A percentile compares a stretch with the other conserved stretches of the same genome.
These are phyloP conservation scores for Hericium erinaceus DNA, from an alignment of 768 basidiomycete genomes.

Conservation along the genomic window DNA sequence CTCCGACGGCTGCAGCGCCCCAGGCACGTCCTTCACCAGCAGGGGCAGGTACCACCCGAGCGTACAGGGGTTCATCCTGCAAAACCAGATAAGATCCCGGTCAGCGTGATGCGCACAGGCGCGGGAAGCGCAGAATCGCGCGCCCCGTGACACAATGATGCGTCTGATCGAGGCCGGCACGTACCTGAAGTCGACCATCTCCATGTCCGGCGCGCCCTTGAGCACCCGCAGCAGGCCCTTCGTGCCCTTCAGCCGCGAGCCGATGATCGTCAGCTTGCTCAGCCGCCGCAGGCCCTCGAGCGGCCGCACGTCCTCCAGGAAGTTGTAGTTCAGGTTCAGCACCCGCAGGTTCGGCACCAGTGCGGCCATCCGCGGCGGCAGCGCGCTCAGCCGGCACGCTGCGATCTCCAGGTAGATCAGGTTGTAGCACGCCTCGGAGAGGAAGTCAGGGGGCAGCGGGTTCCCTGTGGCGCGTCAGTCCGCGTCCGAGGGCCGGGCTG, in stretches of 20 bases:
- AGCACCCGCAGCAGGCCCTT: slow-evolving; percentile 66
- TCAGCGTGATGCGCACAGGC: not conserved
- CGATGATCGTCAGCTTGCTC: slow-evolving; percentile 81
- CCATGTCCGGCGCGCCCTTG: slow-evolving; percentile 65
- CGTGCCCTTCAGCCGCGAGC: slow-evolving; percentile 66
- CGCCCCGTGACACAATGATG: not conserved
- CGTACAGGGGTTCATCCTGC: slow-evolving; percentile 92
- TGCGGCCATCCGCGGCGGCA: slow-evolving; percentile 59
- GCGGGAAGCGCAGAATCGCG: not conserved
- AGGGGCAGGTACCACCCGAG: slow-evolving; percentile 93
- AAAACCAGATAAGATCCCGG: not conserved
- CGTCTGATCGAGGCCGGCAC: slow-evolving; percentile 16
- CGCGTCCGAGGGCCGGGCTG: not conserved
- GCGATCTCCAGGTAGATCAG: slow-evolving; percentile 89
- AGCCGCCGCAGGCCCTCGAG: slow-evolving; percentile 68
- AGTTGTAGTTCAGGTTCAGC: slow-evolving; percentile 97
- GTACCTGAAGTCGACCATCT: slow-evolving; percentile 88
- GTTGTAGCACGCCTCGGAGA: slow-evolving; percentile 75
- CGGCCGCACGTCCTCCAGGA: slow-evolving; percentile 61
- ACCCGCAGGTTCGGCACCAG: slow-evolving; percentile 80
- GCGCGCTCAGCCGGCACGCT: slow-evolving; percentile 65
- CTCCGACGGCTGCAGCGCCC: slow-evolving; percentile 57
- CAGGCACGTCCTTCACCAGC: slow-evolving; percentile 59
- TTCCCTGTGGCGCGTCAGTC: slow-evolving; percentile 48
- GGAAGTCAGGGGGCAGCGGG: slow-evolving; percentile 48